A percentile compares a stretch with the other conserved stretches of the same genome.
These are phyloP conservation scores for Gentiana dahurica DNA, from an alignment of 257 asterid species.

Conservation along the genomic window DNA sequence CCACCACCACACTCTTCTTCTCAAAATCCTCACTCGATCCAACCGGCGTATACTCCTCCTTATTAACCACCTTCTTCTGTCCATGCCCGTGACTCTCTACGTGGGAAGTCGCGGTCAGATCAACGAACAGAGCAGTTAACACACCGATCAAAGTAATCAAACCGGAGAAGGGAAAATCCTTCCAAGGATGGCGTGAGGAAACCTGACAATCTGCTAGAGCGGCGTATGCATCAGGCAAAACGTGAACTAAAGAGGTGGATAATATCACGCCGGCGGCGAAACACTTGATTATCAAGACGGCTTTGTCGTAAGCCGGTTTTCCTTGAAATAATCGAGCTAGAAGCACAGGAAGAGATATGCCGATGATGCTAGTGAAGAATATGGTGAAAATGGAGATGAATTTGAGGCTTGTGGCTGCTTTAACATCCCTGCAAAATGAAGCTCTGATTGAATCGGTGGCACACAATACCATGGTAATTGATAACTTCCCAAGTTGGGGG, in stretches of 20 bases:
- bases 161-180: constrained; percentile 35
- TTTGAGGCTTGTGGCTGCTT: constrained; percentile 23
- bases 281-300: constrained; percentile 25
- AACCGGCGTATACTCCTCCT: constrained; percentile 11
- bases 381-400: constrained; percentile 17
- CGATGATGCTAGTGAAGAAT: constrained; percentile 23
- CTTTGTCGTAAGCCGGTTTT: constrained; percentile 28
- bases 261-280: constrained; percentile 34
- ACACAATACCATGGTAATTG: constrained; percentile 11
- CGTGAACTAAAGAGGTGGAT: constrained; percentile 32
- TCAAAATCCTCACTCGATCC: constrained; percentile 14
- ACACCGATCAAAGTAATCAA: constrained; percentile 27
- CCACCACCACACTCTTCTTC: constrained; percentile 6
- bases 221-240: constrained; percentile 27
- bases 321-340: constrained; percentile 29
- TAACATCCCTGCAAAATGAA: constrained; percentile 20
- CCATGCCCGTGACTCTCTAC: constrained; percentile 17
- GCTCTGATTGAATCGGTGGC: constrained; percentile 21
- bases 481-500: too few species aligned
- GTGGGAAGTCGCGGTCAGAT: constrained; percentile 30
- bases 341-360: constrained; percentile 20
- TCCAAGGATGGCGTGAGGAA: constrained; percentile 30
- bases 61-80: background rate
- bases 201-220: constrained; percentile 36
- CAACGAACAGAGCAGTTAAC: constrained; percentile 29